These are phyloP conservation scores for Hemisphaericaspora subhashii DNA, from an alignment of 1,139 yeast species.

Conservation along the genomic window DNA sequence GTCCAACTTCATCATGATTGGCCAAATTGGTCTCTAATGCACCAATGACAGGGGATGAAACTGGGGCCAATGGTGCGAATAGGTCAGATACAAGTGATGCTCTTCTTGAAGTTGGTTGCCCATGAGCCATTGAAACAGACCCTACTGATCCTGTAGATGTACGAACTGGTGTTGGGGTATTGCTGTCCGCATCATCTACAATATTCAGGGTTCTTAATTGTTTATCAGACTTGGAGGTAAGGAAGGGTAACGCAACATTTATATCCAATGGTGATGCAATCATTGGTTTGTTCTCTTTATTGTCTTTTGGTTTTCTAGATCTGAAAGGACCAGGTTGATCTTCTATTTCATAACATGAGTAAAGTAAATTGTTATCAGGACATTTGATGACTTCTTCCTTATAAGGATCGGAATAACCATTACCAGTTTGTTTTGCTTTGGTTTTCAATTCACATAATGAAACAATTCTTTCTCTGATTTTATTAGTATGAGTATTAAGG, in stretches of 20 bases:
- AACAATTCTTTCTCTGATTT: constrained; percentile 52
- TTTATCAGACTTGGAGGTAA: constrained; percentile 44
- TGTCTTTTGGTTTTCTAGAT: constrained; percentile 17
- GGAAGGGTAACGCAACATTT: constrained; percentile 46
- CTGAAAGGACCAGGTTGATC: constrained; percentile 11
- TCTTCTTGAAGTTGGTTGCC: constrained; percentile 24
- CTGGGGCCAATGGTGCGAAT: constrained; percentile 19
- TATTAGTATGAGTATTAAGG: constrained; percentile 25
- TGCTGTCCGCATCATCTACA: constrained; percentile 20
- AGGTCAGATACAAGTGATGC: constrained; percentile 20
- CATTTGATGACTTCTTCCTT: constrained; percentile 64
- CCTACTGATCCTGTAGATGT: too few relatives aligned
- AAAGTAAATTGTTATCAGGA: constrained; percentile 58
- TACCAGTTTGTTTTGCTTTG: constrained; percentile 34
- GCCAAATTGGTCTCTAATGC: constrained; percentile 41
- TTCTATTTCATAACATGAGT: constrained; percentile 51
- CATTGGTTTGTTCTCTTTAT: constrained; percentile 22
- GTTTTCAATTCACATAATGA: constrained; percentile 66
- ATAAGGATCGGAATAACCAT: constrained; percentile 29
- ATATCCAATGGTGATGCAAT: constrained; percentile 48
- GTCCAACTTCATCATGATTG: constrained; percentile 25
- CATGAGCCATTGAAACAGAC: too few relatives aligned
- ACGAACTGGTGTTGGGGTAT: constrained; percentile 1
- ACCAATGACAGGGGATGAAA: constrained; percentile 41
- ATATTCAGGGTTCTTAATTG: constrained; percentile 19